Percentiles rank a stretch among this genome's conserved stretches.
phyloP scores from a whole-genome alignment of 2,329 filamentous ascomycete genomes.

The Exophiala sp. region DNA sequence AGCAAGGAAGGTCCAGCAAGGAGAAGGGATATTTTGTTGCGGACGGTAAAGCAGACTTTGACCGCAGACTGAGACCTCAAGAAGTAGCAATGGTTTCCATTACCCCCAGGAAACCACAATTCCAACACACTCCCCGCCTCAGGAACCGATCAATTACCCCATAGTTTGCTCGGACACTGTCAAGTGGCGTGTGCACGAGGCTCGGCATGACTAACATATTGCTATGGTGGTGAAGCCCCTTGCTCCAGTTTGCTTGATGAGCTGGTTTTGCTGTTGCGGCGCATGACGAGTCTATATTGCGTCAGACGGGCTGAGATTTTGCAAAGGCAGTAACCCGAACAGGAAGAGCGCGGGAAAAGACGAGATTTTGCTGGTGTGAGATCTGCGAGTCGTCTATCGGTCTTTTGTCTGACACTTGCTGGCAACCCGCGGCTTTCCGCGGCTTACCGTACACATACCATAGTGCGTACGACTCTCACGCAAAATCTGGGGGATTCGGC shows the following conservation, averaged over 20 bases:
- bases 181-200: constrained; percentile 18
- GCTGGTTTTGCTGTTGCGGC: too few species aligned
- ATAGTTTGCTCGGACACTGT: constrained; percentile 19
- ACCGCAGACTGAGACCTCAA: too few species aligned
- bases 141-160: constrained; percentile 19
- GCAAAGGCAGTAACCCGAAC: background rate
- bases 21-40: too few species aligned
- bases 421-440: background rate
- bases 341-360: too few species aligned
- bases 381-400: too few species aligned
- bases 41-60: too few species aligned
- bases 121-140: constrained; percentile 8
- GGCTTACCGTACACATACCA: too few species aligned
- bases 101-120: constrained; percentile 33
- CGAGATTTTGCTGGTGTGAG: too few species aligned
- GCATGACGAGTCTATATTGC: background rate
- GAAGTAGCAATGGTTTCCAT: constrained; percentile 27
- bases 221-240: background rate
- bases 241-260: too few species aligned
- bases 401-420: background rate
- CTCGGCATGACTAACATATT: constrained; percentile 24
- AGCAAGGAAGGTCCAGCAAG: too few species aligned
- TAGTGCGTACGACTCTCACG: too few species aligned
- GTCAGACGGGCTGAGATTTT: background rate
- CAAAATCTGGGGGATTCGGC: constrained; percentile 8